A percentile compares a stretch with the other conserved stretches of the same genome.
These are phyloP conservation scores for Fusarium sarcochroum DNA, from an alignment of 2,329 filamentous ascomycete genomes.

Conservation along the genomic window DNA sequence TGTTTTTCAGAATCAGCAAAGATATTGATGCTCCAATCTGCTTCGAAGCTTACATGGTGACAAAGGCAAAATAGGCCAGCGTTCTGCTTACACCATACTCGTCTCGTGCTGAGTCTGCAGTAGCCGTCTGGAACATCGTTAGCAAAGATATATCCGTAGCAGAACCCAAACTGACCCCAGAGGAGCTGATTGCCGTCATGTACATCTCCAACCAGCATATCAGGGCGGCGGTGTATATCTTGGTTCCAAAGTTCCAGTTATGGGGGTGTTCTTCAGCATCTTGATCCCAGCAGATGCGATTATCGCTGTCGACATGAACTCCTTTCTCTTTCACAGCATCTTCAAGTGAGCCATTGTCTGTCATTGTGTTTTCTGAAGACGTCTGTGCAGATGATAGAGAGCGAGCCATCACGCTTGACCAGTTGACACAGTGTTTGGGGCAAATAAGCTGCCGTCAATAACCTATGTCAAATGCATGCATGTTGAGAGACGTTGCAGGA, in stretches of 20 bases:
- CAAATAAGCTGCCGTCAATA: neutral
- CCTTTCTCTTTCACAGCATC: constrained; percentile 3
- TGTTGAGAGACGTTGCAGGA: neutral
- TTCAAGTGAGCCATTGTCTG: neutral
- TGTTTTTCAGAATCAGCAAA: neutral
- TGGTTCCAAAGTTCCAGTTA: constrained; percentile 1
- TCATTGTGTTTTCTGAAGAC: neutral
- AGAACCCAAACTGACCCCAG: neutral
- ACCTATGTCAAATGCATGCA: neutral
- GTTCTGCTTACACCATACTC: constrained; percentile 7
- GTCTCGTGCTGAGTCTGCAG: neutral
- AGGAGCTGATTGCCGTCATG: constrained; percentile 13
- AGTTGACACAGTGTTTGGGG: neutral
- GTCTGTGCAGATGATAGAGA: neutral
- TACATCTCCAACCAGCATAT: constrained; percentile 20
- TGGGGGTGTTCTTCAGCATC: constrained; percentile 3
- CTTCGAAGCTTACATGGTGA: constrained; percentile 1
- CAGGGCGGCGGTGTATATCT: neutral
- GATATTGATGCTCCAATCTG: rapidly evolving
- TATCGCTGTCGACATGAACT: neutral
- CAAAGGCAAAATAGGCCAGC: constrained; percentile 7
- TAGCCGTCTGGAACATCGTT: neutral
- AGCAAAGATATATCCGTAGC: neutral
- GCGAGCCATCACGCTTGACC: neutral
- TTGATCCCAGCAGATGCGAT: constrained; percentile 6